Evolutionary conservation across 306 rosid genomes (phyloP).

Genomic region (Citrullus amarus): DNA sequence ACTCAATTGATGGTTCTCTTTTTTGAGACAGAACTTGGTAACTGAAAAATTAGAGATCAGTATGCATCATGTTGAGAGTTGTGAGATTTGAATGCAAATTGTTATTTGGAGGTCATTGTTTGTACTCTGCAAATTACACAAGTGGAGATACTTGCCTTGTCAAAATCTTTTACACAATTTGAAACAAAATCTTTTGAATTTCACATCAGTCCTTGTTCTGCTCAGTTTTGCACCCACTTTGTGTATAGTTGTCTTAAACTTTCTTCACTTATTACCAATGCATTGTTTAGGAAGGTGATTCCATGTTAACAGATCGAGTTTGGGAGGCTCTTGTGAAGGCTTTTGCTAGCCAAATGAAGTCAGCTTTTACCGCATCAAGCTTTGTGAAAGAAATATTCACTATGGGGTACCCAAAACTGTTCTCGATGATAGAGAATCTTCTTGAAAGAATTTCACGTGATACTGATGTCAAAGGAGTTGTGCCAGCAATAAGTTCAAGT

Average conservation of each 20-base stretch:
- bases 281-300: constrained; percentile 72
- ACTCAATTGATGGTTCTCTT: too few species aligned
- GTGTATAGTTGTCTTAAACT: too few species aligned
- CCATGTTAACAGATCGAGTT: constrained; percentile 71
- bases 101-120: background rate
- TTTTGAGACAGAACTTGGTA: too few species aligned
- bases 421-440: constrained; percentile 81
- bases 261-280: too few species aligned
- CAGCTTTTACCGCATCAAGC: constrained; percentile 95
- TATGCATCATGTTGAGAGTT: background rate
- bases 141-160: background rate
- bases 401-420: constrained; percentile 86
- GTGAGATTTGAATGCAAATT: background rate
- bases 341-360: constrained; percentile 91
- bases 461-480: constrained; percentile 85
- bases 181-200: background rate
- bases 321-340: constrained; percentile 97
- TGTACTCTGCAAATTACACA: background rate
- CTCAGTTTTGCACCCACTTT: background rate
- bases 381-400: constrained; percentile 93
- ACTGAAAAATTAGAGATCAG: too few species aligned
- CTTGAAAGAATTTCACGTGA: constrained; percentile 91
- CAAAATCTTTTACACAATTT: background rate
- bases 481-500: constrained; percentile 69
- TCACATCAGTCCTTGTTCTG: background rate